Evolutionary conservation across 2,329 filamentous ascomycete genomes (phyloP).

Genomic region (Coniochaeta sp.): DNA sequence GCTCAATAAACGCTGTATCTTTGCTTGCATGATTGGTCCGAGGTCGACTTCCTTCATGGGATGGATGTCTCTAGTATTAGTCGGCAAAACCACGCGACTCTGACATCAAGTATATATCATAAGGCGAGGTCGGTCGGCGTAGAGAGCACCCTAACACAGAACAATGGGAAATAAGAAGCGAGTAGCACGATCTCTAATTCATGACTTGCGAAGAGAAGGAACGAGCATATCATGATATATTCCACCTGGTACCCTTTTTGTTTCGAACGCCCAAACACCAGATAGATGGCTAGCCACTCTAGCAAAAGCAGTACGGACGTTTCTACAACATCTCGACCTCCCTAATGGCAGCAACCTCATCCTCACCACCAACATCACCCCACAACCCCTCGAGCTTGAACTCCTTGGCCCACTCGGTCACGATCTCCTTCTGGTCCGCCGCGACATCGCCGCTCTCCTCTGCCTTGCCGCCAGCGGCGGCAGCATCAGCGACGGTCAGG

Average conservation of each 20-base stretch:
- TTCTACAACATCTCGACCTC: slow-evolving; percentile 48
- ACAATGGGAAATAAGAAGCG: not conserved
- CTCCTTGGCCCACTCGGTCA: slow-evolving; percentile 87
- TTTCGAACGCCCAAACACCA: slow-evolving; percentile 8
- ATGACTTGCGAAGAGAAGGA: not conserved
- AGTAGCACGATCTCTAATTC: not conserved
- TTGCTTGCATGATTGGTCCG: too few species aligned
- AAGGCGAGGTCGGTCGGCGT: not conserved
- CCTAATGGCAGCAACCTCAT: slow-evolving; percentile 12
- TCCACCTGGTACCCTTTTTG: not conserved
- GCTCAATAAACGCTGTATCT: too few species aligned
- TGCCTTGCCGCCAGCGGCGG: slow-evolving; percentile 26
- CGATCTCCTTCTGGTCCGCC: slow-evolving; percentile 75
- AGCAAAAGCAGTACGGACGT: not conserved
- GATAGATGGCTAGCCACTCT: slow-evolving; percentile 2
- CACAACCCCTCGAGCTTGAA: slow-evolving; percentile 93
- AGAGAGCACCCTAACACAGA: not conserved
- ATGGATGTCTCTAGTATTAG: not conserved
- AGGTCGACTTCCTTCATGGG: not conserved
- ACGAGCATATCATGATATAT: not conserved
- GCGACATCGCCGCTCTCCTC: slow-evolving; percentile 32
- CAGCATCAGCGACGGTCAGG: slow-evolving; percentile 43
- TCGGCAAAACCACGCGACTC: not conserved
- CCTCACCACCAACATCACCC: slow-evolving; percentile 52
- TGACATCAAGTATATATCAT: too few species aligned